Evolutionary conservation across 495 filamentous ascomycete genomes (phyloP).

Genomic region (Rhypophila decipiens): DNA sequence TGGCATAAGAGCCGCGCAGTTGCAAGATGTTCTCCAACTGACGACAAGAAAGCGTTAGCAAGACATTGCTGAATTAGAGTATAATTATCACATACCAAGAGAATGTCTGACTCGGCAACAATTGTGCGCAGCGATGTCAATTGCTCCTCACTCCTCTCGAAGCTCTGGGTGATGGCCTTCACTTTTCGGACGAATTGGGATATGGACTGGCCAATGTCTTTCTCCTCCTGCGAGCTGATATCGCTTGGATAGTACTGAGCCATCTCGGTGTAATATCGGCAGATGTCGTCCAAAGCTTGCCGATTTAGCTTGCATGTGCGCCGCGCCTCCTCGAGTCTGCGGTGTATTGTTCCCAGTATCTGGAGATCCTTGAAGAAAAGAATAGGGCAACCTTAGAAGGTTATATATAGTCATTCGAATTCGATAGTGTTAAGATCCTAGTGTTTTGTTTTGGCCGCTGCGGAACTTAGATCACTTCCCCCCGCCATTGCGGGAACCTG

Average conservation of each 20-base stretch:
- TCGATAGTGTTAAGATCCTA: no score
- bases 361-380: slow-evolving; percentile 33
- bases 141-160: slow-evolving; percentile 8
- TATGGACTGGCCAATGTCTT: background rate
- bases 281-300: slow-evolving; percentile 12
- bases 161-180: slow-evolving; percentile 3
- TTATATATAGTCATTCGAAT: no score
- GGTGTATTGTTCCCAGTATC: slow-evolving; percentile 27
- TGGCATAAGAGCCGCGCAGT: background rate
- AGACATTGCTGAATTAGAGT: background rate
- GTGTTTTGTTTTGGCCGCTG: no score
- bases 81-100: slow-evolving; percentile 12
- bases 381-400: no score
- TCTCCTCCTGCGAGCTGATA: background rate
- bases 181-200: slow-evolving; percentile 4
- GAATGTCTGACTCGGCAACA: slow-evolving; percentile 12
- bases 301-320: slow-evolving; percentile 27
- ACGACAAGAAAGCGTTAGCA: background rate
- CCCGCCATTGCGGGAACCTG: no score
- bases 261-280: background rate
- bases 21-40: slow-evolving; percentile 3
- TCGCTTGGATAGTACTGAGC: background rate
- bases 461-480: no score
- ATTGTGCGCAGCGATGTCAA: slow-evolving; percentile 3
- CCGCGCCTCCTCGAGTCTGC: slow-evolving; percentile 26